Evolutionary conservation across 1,139 yeast genomes (phyloP).

Genomic region (Debaryomycetaceae sp.): DNA sequence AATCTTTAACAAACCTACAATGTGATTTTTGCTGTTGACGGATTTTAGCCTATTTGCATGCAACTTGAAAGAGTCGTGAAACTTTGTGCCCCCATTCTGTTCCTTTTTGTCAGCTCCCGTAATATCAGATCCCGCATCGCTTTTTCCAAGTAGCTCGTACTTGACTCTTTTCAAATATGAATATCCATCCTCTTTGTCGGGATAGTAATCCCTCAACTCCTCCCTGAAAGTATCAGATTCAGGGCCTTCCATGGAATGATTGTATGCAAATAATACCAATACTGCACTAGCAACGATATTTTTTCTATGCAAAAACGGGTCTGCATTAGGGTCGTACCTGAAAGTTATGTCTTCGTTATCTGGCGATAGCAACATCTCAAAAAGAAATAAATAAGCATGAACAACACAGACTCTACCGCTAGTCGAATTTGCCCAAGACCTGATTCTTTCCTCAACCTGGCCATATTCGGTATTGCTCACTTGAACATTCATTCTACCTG

Average conservation of each 20-base stretch:
- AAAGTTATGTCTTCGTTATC: conserved; percentile 21
- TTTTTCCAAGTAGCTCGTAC: conserved; percentile 25
- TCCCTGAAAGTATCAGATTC: conserved; percentile 34
- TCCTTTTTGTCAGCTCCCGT: conserved; percentile 1
- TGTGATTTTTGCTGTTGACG: conserved; percentile 19
- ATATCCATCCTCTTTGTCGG: conserved; percentile 33
- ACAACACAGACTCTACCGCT: conserved; percentile 32
- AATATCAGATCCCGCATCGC: conserved; percentile 1
- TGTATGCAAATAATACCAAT: conserved; percentile 57
- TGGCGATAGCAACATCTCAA: conserved; percentile 14
- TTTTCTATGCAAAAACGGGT: conserved; percentile 54
- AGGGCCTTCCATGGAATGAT: conserved; percentile 52
- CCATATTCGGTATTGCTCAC: conserved; percentile 6
- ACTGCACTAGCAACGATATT: conserved; percentile 52
- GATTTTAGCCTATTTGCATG: conserved; percentile 13
- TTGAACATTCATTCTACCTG: conserved; percentile 68
- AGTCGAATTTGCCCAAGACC: conserved; percentile 33
- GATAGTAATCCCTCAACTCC: conserved; percentile 12
- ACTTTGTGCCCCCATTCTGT: conserved; percentile 5
- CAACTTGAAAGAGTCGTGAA: conserved; percentile 12
- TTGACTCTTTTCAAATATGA: conserved; percentile 34
- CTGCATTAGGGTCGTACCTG: conserved; percentile 45
- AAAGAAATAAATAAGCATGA: conserved; percentile 45
- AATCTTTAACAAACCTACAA: conserved; percentile 48
- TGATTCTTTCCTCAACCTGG: conserved; percentile 40